Base-by-base conservation (phyloP, 2,329 filamentous ascomycete genomes). In the Botrytis elliptica region DNA sequence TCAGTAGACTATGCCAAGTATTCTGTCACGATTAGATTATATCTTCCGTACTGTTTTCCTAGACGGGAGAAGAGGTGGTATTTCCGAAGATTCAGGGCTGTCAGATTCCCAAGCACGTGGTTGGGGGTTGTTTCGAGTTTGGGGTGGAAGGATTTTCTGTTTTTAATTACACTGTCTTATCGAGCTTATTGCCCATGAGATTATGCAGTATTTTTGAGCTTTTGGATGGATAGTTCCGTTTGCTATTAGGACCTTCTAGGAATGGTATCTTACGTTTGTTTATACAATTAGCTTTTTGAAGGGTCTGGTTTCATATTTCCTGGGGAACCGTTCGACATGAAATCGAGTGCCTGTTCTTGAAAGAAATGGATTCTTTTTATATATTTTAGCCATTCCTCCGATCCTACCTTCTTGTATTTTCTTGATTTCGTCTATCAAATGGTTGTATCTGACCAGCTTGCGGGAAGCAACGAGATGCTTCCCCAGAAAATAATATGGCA, bases 101-200 rank as follows among this genome's bases (percentile, higher is more conserved):
- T 52, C 20, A 22, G 6, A 25, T 8, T 9, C 6, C 3, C 16
- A 40, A 29, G 42, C 33, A 52, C 5, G 33, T 65, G 55, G 59
- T 65, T 22, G 29, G 38, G 69, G 59, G 18, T 33, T 65, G 69
- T 65, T 52, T 71, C 59, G 44, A 3, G 59, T 52, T 65, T 40
- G 10, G 40, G 57, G 10, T 71, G 14, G 22, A 38, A 42, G 69
- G 69, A 65, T 65, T 57, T 9, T 9, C 16, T 57, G 14, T 12
- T 8, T 55, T 52, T 68, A 49, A 33, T 68, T 68, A n/a, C 18
- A 33, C 5, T 25, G 25, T 9, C 5, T 68, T 33, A 52, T 49
- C n/a, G 25, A 33, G 36, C 18, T 68, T 18, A 55, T 57, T 57
- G 42, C 18, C 18, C 49, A 49, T 68, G 49, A 42, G n/a, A n/a